Evolutionary conservation across 768 basidiomycete genomes (phyloP), one percentile per base, ranked within the genome.

Genomic region (Tremella fuciformis): DNA sequence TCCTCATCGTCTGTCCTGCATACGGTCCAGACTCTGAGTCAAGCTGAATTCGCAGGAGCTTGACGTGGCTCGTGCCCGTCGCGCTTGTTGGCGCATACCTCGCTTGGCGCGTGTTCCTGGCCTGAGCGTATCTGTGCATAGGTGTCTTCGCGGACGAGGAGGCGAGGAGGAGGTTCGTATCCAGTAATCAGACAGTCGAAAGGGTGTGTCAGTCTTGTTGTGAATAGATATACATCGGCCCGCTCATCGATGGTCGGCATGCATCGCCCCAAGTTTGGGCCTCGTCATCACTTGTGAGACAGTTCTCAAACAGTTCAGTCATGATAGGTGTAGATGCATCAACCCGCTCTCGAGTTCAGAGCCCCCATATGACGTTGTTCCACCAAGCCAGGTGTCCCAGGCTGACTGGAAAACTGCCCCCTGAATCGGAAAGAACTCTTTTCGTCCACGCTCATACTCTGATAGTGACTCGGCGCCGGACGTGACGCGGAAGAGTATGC

Each of bases 31-130:
- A 11, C 39, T 41, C n/a, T 46, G n/a, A 18, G 42, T 15, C 42
- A 46, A 22, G 22, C 42, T 46, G 42, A 46, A 8, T 18, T 18
- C 8, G 16, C n/a, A 46, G 42, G 16, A 46, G 37, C 13, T 13
- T 53, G 11, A 53, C 55, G 82, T 94, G 91, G 83, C 84, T 92
- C 71, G 71, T 91, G 21, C 92, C 92, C 53, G 82, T 93, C 41
- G 84, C 80, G 46, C 78, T 89, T 24, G 79, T 94, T 47, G 88
- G 83, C 62, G 91, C 83, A 50, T 93, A 91, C 84, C 88, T 94
- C 67, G 91, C 85, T 49, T 94, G 85, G 85, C 84, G 89, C 62
- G 86, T 82, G 78, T 90, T 90, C 77, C 62, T 75, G 42, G 75
- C 77, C 54, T 76, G 63, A 62, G 37, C 18, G 26, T 18, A 24